Evolutionary conservation across 139 green algal species (phyloP).

Genomic region (Chlamydomonas sp.): DNA sequence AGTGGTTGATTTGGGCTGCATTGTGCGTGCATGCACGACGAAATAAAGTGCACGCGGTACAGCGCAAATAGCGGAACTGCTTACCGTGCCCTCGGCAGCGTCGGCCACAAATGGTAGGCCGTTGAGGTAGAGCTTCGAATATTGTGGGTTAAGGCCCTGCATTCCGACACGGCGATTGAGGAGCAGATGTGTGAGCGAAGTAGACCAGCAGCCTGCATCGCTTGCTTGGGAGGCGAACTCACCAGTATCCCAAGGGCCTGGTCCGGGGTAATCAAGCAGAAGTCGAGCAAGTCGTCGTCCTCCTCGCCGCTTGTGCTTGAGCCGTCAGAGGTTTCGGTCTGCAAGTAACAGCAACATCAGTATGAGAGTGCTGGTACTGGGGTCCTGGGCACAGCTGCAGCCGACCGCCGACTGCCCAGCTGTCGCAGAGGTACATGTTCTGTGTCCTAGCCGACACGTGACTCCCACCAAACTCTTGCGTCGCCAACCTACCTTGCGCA

Average conservation of each 20-base stretch:
- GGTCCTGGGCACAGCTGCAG: too few relatives aligned
- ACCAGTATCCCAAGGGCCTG: conserved; percentile 15
- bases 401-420: too few relatives aligned
- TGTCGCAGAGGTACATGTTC: too few relatives aligned
- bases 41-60: too few relatives aligned
- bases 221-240: background rate
- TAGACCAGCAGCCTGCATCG: background rate
- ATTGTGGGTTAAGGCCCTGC: conserved; percentile 7
- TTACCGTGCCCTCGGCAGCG: background rate
- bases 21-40: background rate
- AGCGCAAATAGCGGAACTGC: background rate
- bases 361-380: too few relatives aligned
- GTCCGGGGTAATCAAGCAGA: conserved; percentile 17
- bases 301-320: too few relatives aligned
- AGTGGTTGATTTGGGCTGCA: background rate
- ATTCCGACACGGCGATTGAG: background rate
- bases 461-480: too few relatives aligned
- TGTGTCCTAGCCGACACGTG: too few relatives aligned
- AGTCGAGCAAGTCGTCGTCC: conserved; percentile 8
- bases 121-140: conserved; percentile 31
- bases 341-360: too few relatives aligned
- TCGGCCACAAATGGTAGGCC: conserved; percentile 8
- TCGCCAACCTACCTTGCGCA: too few relatives aligned
- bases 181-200: background rate
- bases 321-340: too few relatives aligned